A percentile compares a stretch with the other conserved stretches of the same genome.
Evolutionary conservation across 805 yeast genomes (phyloP).

Genomic region (Wickerhamomyces rabaulensis): DNA sequence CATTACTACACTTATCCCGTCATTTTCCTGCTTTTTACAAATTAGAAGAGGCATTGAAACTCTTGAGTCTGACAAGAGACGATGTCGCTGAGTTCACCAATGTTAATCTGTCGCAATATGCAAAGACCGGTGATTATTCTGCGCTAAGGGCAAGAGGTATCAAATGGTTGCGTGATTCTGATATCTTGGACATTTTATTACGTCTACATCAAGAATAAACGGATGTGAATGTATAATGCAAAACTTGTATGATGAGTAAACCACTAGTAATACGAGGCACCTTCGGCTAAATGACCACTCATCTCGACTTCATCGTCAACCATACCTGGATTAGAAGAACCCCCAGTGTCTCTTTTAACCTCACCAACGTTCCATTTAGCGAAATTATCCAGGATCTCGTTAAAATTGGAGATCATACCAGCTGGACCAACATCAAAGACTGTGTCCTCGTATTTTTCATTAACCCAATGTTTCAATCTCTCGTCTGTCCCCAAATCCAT

Average conservation of each 20-base stretch:
- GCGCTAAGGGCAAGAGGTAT: slow-evolving; percentile 22
- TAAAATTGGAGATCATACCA: slow-evolving; percentile 60
- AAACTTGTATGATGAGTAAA: neutral
- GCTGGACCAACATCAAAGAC: slow-evolving; percentile 61
- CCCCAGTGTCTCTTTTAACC: slow-evolving; percentile 5
- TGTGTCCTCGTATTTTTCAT: slow-evolving; percentile 27
- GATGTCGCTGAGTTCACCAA: neutral
- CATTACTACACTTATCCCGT: slow-evolving; percentile 18
- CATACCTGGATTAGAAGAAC: slow-evolving; percentile 1
- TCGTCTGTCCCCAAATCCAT: slow-evolving; percentile 12
- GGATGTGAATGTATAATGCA: neutral
- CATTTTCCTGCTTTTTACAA: slow-evolving; percentile 19
- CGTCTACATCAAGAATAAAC: slow-evolving; percentile 22
- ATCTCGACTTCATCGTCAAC: slow-evolving; percentile 2
- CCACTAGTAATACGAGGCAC: slow-evolving; percentile 2
- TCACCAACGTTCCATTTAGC: slow-evolving; percentile 23
- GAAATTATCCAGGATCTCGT: slow-evolving; percentile 49
- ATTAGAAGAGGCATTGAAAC: slow-evolving; percentile 5
- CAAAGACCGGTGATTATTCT: slow-evolving; percentile 20
- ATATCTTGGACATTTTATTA: slow-evolving; percentile 31
- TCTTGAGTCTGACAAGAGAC: neutral
- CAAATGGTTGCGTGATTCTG: slow-evolving; percentile 24
- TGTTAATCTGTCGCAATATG: neutral
- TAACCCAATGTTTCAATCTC: slow-evolving; percentile 42
- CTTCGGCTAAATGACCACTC: slow-evolving; percentile 4